phyloP scores from a whole-genome alignment of 2,329 filamentous ascomycete genomes.

The Arthrocladium fulminans region DNA sequence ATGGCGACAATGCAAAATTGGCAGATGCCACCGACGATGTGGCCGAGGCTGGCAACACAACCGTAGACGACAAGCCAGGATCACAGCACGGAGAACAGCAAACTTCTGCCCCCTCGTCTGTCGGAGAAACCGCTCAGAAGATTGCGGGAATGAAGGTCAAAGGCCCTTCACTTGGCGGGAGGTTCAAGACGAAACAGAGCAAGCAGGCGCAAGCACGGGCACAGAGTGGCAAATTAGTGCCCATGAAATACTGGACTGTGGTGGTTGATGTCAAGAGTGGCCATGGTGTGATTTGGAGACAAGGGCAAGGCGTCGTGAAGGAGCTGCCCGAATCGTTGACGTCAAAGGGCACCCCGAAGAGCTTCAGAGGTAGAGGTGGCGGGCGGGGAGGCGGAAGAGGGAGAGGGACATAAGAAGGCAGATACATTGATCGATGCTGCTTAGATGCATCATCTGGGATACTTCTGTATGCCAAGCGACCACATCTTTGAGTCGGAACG shows the following conservation, averaged over 20 bases:
- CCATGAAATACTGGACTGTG: constrained; percentile 59
- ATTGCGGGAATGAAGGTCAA: constrained; percentile 35
- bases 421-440: too few species aligned
- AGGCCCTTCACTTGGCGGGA: constrained; percentile 30
- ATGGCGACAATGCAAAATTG: neutral
- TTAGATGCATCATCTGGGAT: too few species aligned
- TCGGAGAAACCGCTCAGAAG: neutral
- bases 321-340: constrained; percentile 38
- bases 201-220: constrained; percentile 23
- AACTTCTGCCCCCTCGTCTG: neutral
- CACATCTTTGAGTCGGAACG: too few species aligned
- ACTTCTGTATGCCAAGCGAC: too few species aligned
- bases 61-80: constrained; percentile 23
- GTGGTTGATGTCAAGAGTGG: constrained; percentile 69
- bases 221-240: constrained; percentile 47
- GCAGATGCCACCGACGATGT: neutral
- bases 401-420: constrained; percentile 7
- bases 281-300: constrained; percentile 57
- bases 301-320: constrained; percentile 44
- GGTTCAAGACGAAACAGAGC: neutral
- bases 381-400: constrained; percentile 10
- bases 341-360: constrained; percentile 31
- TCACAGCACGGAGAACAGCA: constrained; percentile 20
- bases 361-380: constrained; percentile 23
- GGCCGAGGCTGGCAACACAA: neutral